These are phyloP conservation scores for Neurospora tetrasperma DNA, from an alignment of 495 filamentous ascomycete genomes.

Conservation along the genomic window DNA sequence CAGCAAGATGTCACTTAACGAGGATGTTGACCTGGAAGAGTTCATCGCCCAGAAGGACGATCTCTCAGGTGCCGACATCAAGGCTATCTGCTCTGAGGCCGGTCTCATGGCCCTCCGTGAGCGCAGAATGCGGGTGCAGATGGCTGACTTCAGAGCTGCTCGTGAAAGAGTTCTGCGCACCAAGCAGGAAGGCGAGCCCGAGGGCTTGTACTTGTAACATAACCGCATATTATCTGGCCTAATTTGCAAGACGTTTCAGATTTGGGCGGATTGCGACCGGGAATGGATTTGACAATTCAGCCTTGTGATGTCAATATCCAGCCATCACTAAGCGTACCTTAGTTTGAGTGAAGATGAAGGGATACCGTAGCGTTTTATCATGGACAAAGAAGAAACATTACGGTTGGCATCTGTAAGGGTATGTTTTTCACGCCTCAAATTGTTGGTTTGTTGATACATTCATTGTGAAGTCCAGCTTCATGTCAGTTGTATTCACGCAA, in stretches of 20 bases:
- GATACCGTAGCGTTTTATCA: background rate
- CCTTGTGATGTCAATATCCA: background rate
- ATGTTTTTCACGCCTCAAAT: background rate
- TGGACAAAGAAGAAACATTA: background rate
- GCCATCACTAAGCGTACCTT: background rate
- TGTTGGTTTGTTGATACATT: background rate
- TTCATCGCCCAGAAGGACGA: constrained; percentile 99
- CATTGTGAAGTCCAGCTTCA: background rate
- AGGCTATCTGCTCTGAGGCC: constrained; percentile 96
- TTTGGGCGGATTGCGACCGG: background rate
- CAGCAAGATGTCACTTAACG: constrained; percentile 93
- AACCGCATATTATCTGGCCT: constrained; percentile 6
- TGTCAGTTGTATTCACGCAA: background rate
- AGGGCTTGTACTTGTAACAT: constrained; percentile 92
- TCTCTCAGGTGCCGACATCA: constrained; percentile 94
- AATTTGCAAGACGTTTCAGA: background rate
- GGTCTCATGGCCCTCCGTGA: constrained; percentile 92
- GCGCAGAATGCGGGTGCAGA: constrained; percentile 94
- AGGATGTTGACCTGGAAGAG: constrained; percentile 94
- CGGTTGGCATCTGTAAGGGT: background rate
- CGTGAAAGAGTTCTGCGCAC: constrained; percentile 95
- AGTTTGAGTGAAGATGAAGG: background rate
- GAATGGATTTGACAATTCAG: background rate
- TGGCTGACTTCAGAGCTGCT: constrained; percentile 92
- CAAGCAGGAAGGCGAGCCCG: constrained; percentile 96